These are phyloP conservation scores for Lophiotrema nucula DNA, from an alignment of 495 filamentous ascomycete genomes.

Conservation along the genomic window DNA sequence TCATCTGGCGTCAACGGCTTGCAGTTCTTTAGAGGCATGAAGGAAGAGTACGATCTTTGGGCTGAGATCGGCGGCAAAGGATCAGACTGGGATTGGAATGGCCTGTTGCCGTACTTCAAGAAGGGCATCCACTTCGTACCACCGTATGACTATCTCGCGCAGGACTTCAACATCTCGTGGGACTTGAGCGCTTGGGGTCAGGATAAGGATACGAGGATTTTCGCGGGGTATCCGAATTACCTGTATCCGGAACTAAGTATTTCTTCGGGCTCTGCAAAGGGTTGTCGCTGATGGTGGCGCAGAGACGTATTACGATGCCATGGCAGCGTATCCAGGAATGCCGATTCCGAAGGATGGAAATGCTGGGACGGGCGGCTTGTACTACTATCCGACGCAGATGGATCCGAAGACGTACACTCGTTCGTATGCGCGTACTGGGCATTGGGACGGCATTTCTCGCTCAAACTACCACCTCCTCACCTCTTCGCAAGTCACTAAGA, in stretches of 20 bases:
- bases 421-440: neutral
- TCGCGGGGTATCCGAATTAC: too few relatives aligned
- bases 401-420: neutral
- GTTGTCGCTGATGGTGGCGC: too few relatives aligned
- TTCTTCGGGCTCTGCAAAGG: too few relatives aligned
- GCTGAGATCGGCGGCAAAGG: constrained; percentile 2
- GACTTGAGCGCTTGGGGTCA: too few relatives aligned
- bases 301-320: too few relatives aligned
- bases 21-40: constrained; percentile 14
- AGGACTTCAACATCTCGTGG: too few relatives aligned
- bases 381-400: constrained; percentile 1
- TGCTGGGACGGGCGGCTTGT: neutral
- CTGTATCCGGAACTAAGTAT: too few relatives aligned
- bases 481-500: neutral
- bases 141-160: too few relatives aligned
- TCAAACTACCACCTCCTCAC: constrained; percentile 11
- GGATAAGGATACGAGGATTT: too few relatives aligned
- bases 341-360: too few relatives aligned
- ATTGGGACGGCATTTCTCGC: constrained; percentile 11
- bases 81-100: constrained; percentile 19
- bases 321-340: too few relatives aligned
- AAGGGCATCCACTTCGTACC: constrained; percentile 13
- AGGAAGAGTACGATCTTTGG: constrained; percentile 23
- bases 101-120: constrained; percentile 23
- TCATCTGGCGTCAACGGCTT: constrained; percentile 21